A percentile compares a stretch with the other conserved stretches of the same genome.
These are phyloP conservation scores for Pythium myriotylum DNA, from an alignment of 352 stramenopile genomes.

Conservation along the genomic window DNA sequence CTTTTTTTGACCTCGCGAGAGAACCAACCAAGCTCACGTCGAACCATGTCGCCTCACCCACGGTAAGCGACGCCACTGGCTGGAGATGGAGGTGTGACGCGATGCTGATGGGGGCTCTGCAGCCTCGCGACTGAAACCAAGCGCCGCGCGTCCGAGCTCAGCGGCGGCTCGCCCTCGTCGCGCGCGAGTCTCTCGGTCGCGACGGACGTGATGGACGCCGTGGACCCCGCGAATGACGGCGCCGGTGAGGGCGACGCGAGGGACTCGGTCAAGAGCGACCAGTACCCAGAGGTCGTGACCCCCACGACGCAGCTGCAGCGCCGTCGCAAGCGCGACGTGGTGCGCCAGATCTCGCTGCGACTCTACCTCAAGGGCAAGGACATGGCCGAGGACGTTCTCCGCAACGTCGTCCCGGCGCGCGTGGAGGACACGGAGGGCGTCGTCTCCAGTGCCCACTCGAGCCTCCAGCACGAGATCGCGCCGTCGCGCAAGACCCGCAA, in stretches of 20 bases:
- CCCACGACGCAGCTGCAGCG: constrained; percentile 27
- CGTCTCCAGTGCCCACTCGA: constrained; percentile 36
- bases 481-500: constrained; percentile 66
- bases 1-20: background rate
- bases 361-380: constrained; percentile 72
- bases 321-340: constrained; percentile 62
- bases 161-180: background rate
- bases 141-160: background rate
- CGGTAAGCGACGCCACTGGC: background rate
- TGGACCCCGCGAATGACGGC: background rate
- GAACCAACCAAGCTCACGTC: background rate
- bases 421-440: constrained; percentile 65
- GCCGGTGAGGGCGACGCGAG: background rate
- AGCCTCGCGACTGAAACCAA: background rate
- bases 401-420: constrained; percentile 56
- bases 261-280: constrained; percentile 13
- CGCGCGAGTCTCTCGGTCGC: constrained; percentile 6
- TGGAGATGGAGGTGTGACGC: background rate
- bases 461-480: constrained; percentile 65
- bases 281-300: constrained; percentile 19
- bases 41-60: background rate
- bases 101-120: background rate
- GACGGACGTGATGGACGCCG: constrained; percentile 1
- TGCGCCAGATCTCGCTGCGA: constrained; percentile 78
- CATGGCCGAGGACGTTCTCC: constrained; percentile 67